Conservation (phyloP, 148 eudicot genomes). For the Camellia lanceoleosa region DNA sequence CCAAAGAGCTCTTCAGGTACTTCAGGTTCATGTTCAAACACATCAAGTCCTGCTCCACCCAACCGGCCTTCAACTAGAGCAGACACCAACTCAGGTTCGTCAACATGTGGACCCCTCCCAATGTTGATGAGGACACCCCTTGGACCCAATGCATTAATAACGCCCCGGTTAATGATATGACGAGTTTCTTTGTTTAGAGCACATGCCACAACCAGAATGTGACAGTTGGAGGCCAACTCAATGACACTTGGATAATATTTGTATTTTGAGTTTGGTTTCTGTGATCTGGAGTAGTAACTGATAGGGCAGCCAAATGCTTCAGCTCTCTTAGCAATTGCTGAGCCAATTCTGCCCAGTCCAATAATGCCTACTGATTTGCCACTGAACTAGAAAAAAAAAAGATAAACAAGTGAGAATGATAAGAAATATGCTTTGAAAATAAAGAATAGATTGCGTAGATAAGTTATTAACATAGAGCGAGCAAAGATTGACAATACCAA, state of each 20-base stretch:
- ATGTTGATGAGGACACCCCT: conserved; percentile 25
- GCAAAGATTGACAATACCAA: background rate
- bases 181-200: conserved; percentile 21
- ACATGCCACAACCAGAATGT: conserved; percentile 26
- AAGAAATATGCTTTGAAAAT: background rate
- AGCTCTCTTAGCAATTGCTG: conserved; percentile 29
- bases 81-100: conserved; percentile 26
- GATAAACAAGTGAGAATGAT: background rate
- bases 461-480: background rate
- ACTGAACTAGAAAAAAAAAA: conserved; percentile 18
- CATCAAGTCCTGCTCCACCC: conserved; percentile 34
- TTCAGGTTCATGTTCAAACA: conserved; percentile 27
- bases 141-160: conserved; percentile 27
- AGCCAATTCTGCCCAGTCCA: conserved; percentile 32
- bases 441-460: background rate
- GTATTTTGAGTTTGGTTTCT: conserved; percentile 16
- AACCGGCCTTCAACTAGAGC: conserved; percentile 28
- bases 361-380: conserved; percentile 31
- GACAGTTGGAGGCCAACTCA: conserved; percentile 28
- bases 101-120: conserved; percentile 24
- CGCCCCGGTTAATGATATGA: conserved; percentile 22
- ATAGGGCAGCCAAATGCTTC: conserved; percentile 28
- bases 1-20: conserved; percentile 26
- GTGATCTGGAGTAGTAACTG: conserved; percentile 23
- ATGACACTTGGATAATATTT: conserved; percentile 15